Percentiles rank a stretch among this genome's conserved stretches.
Evolutionary conservation across 306 rosid species (phyloP).

Genomic region (Prunus mume): DNA sequence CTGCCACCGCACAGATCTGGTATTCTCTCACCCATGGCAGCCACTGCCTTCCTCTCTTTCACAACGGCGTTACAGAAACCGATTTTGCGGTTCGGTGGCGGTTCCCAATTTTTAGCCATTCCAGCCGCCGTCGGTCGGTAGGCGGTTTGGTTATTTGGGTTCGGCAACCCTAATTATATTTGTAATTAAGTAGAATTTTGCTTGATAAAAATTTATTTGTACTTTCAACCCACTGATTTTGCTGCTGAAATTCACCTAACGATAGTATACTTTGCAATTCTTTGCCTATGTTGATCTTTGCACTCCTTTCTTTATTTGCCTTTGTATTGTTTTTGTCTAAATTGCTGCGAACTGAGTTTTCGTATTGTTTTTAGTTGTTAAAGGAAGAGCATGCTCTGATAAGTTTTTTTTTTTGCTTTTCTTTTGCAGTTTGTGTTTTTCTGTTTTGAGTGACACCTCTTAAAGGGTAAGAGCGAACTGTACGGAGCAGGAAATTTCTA

Average conservation of each 20-base stretch:
- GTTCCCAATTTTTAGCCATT: no score
- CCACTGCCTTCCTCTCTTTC: no score
- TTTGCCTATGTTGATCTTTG: neutral
- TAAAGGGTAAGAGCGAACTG: neutral
- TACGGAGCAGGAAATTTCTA: conserved; percentile 22
- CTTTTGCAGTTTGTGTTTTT: conserved; percentile 6
- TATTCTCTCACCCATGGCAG: no score
- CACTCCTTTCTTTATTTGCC: neutral
- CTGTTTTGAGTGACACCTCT: neutral
- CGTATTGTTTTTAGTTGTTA: neutral
- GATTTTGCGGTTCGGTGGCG: no score
- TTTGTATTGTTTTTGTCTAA: neutral
- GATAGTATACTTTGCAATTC: neutral
- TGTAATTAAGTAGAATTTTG: neutral
- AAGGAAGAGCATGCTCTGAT: neutral
- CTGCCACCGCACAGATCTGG: no score
- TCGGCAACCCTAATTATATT: no score
- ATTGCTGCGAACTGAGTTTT: neutral
- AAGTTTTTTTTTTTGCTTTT: neutral
- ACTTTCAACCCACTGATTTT: neutral
- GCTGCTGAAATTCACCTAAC: neutral
- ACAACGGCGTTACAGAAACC: no score
- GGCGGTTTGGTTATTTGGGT: no score
- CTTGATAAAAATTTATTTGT: neutral
- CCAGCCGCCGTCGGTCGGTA: no score